Base-by-base conservation (phyloP, 2,329 filamentous ascomycete genomes). In the Nemania sp. region DNA sequence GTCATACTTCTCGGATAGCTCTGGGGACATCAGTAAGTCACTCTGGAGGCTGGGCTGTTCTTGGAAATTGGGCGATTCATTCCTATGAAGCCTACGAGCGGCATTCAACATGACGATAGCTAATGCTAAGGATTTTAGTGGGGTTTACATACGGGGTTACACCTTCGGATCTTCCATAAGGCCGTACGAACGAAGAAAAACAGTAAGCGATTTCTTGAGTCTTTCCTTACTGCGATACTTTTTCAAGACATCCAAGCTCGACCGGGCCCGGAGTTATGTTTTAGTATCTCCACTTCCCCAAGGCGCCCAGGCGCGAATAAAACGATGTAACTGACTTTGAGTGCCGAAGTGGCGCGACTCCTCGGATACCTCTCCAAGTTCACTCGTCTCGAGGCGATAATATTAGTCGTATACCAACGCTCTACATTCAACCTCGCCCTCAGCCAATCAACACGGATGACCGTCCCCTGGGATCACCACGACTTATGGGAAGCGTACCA, bases 341-440 rank as follows among this genome's bases (percentile, higher is more conserved):
- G n/a, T n/a, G n/a, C n/a, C n/a, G n/a, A n/a, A n/a, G n/a, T 31
- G 28, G 9, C 4, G 15, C 73, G 72, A 54, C 68, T 79, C 52
- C 67, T 79, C 19, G 64, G 69, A 5, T 70, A 70, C 17, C 64
- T 78, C 14, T 70, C 72, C 22, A 73, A 72, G 50, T 77, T 79
- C 23, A 63, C 66, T 0, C 67, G 65, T 31, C 68, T 79, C 30
- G 68, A 70, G 55, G 71, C 69, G 28, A 68, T 79, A 40, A 67
- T 78, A 6, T 73, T 78, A 23, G 69, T 78, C 15, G 74, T 79
- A 3, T 75, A 77, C 56, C 76, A 79, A 57, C 75, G 77, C 48
- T 77, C 77, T 39, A 73, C 75, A 23, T 77, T 78, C 57, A 75
- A 74, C 60, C 23, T 68, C 54, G 59, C 52, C 43, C 55, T 60